Evolutionary conservation across 345 rosid species (phyloP).

Genomic region (Reutealis trisperma): DNA sequence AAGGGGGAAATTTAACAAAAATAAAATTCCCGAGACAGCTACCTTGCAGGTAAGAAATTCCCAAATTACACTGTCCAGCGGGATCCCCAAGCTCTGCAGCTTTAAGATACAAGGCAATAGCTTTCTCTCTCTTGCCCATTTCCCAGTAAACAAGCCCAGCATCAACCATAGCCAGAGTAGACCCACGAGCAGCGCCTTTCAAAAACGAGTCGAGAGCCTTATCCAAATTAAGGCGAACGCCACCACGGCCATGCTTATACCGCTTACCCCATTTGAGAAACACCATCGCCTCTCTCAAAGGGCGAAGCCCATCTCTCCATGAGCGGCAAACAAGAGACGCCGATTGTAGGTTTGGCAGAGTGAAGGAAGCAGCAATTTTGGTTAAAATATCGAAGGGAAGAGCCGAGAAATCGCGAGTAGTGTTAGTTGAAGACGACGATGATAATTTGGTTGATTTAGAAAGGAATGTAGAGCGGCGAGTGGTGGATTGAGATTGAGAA

Average conservation of each 20-base stretch:
- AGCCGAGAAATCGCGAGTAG: slow-evolving; percentile 51
- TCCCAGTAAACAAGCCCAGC: slow-evolving; percentile 94
- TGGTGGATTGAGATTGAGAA: neutral
- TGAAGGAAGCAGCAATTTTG: slow-evolving; percentile 66
- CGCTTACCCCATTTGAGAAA: slow-evolving; percentile 74
- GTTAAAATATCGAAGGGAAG: slow-evolving; percentile 72
- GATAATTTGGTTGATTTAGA: slow-evolving; percentile 5
- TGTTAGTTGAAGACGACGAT: neutral
- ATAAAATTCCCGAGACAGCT: neutral
- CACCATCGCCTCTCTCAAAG: slow-evolving; percentile 85
- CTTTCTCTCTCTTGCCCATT: slow-evolving; percentile 55
- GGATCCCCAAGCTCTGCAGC: slow-evolving; percentile 85
- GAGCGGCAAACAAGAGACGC: slow-evolving; percentile 78
- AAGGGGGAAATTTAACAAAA: neutral
- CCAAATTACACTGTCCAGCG: slow-evolving; percentile 80
- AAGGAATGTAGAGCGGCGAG: neutral
- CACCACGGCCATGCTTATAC: slow-evolving; percentile 83
- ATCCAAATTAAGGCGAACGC: slow-evolving; percentile 55
- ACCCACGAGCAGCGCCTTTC: slow-evolving; percentile 82
- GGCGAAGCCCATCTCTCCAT: slow-evolving; percentile 81
- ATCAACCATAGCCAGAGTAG: slow-evolving; percentile 96
- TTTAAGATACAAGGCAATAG: slow-evolving; percentile 52
- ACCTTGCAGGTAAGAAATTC: slow-evolving; percentile 82
- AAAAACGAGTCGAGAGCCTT: slow-evolving; percentile 83
- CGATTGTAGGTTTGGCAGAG: slow-evolving; percentile 59